Evolutionary conservation across 1,284 basidiomycete genomes (phyloP).

Genomic region (Cryptococcus jaspeensis): DNA sequence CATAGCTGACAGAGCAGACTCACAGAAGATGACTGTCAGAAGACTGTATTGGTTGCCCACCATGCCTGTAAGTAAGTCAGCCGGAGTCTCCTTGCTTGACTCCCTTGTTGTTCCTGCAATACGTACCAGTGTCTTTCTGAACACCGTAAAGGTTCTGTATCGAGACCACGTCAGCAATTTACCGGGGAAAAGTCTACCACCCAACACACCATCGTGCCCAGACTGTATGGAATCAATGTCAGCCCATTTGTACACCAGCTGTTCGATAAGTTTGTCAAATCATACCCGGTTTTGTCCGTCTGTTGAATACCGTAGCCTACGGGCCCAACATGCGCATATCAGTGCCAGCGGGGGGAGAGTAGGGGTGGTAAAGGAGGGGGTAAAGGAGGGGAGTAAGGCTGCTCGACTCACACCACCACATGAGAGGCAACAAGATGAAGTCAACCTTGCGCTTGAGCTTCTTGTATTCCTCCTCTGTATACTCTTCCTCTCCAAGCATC

Average conservation of each 20-base stretch:
- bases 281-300: constrained; percentile 26
- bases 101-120: too few relatives aligned
- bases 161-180: neutral
- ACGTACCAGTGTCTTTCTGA: constrained; percentile 31
- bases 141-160: constrained; percentile 38
- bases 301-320: constrained; percentile 47
- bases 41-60: constrained; percentile 39
- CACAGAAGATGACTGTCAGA: constrained; percentile 30
- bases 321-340: neutral
- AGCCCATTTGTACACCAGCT: constrained; percentile 7
- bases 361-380: too few relatives aligned
- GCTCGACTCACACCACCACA: constrained; percentile 21
- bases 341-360: too few relatives aligned
- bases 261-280: neutral
- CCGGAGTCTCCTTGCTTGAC: too few relatives aligned
- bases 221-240: neutral
- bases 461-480: constrained; percentile 29
- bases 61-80: too few relatives aligned
- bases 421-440: constrained; percentile 28
- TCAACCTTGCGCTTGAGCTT: constrained; percentile 35
- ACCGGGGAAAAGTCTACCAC: too few relatives aligned
- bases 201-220: constrained; percentile 18
- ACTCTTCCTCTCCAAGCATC: constrained; percentile 37
- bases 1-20: neutral
- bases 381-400: too few relatives aligned